A percentile compares a stretch with the other conserved stretches of the same genome.
Evolutionary conservation across 345 rosid species (phyloP).

Genomic region (Gossypium anomalum): DNA sequence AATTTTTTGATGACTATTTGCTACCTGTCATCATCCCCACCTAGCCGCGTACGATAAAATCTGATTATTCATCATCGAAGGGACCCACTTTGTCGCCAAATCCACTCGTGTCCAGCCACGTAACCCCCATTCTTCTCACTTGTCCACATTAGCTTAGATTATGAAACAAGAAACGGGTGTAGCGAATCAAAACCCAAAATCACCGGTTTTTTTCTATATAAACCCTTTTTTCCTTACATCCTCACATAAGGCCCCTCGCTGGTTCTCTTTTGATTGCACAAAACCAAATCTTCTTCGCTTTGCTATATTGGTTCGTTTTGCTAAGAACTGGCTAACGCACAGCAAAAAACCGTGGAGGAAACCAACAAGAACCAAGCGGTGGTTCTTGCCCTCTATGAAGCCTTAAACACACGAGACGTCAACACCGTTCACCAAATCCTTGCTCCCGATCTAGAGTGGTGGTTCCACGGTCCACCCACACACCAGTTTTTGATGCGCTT

Average conservation of each 20-base stretch:
- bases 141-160: too few species aligned
- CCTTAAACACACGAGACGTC: constrained; percentile 76
- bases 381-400: constrained; percentile 85
- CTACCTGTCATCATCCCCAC: constrained; percentile 5
- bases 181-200: not conserved
- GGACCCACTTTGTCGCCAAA: not conserved
- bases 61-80: not conserved
- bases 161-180: not conserved
- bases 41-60: not conserved
- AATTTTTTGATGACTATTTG: not conserved
- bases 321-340: constrained; percentile 69
- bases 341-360: constrained; percentile 52
- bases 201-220: constrained; percentile 22
- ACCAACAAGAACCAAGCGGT: constrained; percentile 60
- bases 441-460: constrained; percentile 90
- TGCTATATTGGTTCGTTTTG: not conserved
- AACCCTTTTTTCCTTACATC: not conserved
- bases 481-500: constrained; percentile 98
- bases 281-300: too few species aligned
- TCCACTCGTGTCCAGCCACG: not conserved
- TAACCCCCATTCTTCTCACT: not conserved
- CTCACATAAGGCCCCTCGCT: not conserved
- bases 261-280: too few species aligned
- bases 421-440: constrained; percentile 65
- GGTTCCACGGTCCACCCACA: constrained; percentile 98